These are phyloP conservation scores for Coffea humblotiana DNA, from an alignment of 305 asterid species.

Conservation along the genomic window DNA sequence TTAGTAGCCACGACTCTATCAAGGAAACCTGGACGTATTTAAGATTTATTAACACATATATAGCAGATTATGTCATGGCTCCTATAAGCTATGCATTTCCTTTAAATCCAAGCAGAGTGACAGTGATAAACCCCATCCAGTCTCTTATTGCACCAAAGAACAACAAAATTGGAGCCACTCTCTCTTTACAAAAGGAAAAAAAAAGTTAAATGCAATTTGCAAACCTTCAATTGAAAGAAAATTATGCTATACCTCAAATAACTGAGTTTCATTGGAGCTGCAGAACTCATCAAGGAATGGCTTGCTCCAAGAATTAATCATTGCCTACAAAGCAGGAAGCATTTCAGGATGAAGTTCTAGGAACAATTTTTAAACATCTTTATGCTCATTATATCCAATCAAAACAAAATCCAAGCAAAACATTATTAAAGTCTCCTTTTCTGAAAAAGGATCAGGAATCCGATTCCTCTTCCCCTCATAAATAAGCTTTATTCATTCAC, in stretches of 20 bases:
- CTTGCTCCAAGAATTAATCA: slow-evolving; percentile 79
- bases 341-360: neutral
- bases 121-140: neutral
- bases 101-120: neutral
- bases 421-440: neutral
- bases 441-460: neutral
- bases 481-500: neutral
- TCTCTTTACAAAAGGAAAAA: neutral
- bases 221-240: slow-evolving; percentile 4
- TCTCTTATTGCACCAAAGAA: neutral
- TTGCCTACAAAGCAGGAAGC: slow-evolving; percentile 48
- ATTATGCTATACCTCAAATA: slow-evolving; percentile 61
- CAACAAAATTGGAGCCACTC: neutral
- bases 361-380: neutral
- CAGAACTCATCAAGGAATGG: slow-evolving; percentile 64
- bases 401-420: neutral
- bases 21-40: slow-evolving; percentile 56
- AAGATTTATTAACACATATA: neutral
- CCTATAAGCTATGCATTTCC: neutral
- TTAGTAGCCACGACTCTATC: slow-evolving; percentile 80
- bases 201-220: slow-evolving; percentile 1
- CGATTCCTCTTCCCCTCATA: neutral
- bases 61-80: neutral
- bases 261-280: slow-evolving; percentile 43
- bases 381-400: neutral